Evolutionary conservation across 2,329 filamentous ascomycete species (phyloP).

Genomic region (Alternaria incomplexa): DNA sequence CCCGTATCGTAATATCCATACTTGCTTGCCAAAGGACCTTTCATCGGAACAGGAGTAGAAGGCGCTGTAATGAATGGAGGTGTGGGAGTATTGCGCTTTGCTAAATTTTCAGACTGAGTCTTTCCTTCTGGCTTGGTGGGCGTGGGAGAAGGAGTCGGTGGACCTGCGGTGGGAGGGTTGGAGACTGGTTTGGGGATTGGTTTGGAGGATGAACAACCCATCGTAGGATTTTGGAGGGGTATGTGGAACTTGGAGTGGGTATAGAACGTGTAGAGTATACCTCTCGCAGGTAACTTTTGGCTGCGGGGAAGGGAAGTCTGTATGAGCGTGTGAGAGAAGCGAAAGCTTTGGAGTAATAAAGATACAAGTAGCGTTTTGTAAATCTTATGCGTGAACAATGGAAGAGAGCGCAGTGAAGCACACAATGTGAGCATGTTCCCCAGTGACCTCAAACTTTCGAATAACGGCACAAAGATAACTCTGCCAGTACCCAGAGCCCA

Average conservation of each 20-base stretch:
- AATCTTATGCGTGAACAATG: not conserved
- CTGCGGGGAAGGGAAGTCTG: not conserved
- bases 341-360: no score
- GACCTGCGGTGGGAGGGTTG: not conserved
- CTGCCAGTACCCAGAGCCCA: not conserved
- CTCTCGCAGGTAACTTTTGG: not conserved
- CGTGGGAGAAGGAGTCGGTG: not conserved
- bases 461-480: not conserved
- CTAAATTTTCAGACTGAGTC: not conserved
- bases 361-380: no score
- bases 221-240: not conserved
- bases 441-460: not conserved
- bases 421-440: not conserved
- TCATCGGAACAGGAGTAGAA: not conserved
- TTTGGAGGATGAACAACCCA: not conserved
- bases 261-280: fast-evolving
- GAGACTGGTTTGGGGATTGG: not conserved
- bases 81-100: not conserved
- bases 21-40: not conserved
- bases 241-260: not conserved
- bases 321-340: no score
- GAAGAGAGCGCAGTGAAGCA: not conserved
- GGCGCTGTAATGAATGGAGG: not conserved
- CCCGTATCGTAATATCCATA: not conserved
- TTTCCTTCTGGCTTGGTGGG: not conserved